Percentiles rank a stretch among this genome's conserved stretches.
Evolutionary conservation across 495 filamentous ascomycete genomes (phyloP).

Genomic region (Ramalina intermedia): DNA sequence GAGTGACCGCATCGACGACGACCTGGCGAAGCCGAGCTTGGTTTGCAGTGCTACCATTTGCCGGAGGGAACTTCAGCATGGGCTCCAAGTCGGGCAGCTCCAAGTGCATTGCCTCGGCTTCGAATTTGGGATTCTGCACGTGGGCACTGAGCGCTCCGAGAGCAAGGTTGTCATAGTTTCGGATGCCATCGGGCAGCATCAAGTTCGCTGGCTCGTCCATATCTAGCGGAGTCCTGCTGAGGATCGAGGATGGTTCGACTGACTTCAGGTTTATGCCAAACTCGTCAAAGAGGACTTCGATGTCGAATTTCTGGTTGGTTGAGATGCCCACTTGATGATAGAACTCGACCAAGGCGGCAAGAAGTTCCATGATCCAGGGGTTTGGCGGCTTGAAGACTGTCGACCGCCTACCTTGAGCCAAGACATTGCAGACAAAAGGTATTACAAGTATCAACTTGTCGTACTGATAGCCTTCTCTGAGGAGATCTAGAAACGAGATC

Average conservation of each 20-base stretch:
- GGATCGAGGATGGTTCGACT: constrained; percentile 69
- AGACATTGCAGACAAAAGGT: constrained; percentile 90
- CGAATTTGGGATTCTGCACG: constrained; percentile 55
- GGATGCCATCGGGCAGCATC: constrained; percentile 51
- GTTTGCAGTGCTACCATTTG: constrained; percentile 57
- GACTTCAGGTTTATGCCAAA: constrained; percentile 75
- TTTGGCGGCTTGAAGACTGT: constrained; percentile 88
- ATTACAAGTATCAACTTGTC: constrained; percentile 82
- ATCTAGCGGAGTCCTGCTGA: constrained; percentile 50
- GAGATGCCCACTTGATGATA: constrained; percentile 89
- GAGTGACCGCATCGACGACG: constrained; percentile 65
- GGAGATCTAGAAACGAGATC: constrained; percentile 88
- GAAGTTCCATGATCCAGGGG: constrained; percentile 92
- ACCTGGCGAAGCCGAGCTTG: constrained; percentile 63
- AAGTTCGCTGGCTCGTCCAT: constrained; percentile 39
- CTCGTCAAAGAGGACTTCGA: constrained; percentile 89
- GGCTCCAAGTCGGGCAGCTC: constrained; percentile 66
- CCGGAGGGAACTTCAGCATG: constrained; percentile 57
- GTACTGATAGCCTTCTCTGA: constrained; percentile 82
- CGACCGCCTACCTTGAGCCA: constrained; percentile 69
- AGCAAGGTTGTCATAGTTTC: constrained; percentile 64
- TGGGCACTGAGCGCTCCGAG: constrained; percentile 54
- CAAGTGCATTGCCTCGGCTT: constrained; percentile 55
- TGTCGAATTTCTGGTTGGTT: constrained; percentile 92
- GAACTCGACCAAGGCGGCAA: constrained; percentile 74